These are phyloP conservation scores for Leccinum truebloodii DNA, from an alignment of 768 basidiomycete genomes.

Conservation along the genomic window DNA sequence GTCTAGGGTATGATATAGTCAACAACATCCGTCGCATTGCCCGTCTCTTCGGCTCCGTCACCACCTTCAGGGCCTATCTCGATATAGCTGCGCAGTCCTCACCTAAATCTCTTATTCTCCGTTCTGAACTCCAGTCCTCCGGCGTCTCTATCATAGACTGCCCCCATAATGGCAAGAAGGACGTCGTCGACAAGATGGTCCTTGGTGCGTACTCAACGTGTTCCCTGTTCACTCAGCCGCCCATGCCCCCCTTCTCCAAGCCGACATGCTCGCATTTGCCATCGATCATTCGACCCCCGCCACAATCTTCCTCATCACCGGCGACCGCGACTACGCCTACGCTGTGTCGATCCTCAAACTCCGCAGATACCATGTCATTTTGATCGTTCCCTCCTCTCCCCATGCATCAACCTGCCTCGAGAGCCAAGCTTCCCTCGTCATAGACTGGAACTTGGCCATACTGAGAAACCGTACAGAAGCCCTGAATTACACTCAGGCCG, in stretches of 20 bases:
- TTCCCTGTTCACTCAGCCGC: slow-evolving; percentile 3
- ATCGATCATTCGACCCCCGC: slow-evolving; percentile 56
- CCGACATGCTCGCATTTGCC: slow-evolving; percentile 69
- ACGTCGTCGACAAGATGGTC: slow-evolving; percentile 50
- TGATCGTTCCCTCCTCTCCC: slow-evolving; percentile 44
- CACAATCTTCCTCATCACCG: slow-evolving; percentile 64
- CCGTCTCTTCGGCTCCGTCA: slow-evolving; percentile 47
- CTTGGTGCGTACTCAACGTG: slow-evolving; percentile 34
- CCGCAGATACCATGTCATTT: slow-evolving; percentile 51
- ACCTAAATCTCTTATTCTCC: slow-evolving; percentile 33
- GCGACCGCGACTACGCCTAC: slow-evolving; percentile 68
- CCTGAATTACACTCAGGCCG: slow-evolving; percentile 2
- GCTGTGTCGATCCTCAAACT: slow-evolving; percentile 58
- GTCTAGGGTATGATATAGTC: slow-evolving; percentile 43
- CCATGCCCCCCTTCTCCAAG: slow-evolving; percentile 33
- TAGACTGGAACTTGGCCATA: slow-evolving; percentile 51
- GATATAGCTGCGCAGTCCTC: slow-evolving; percentile 43
- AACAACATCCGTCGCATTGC: slow-evolving; percentile 47
- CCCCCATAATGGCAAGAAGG: slow-evolving; percentile 34
- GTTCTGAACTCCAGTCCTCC: slow-evolving; percentile 46
- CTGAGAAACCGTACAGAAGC: slow-evolving; percentile 33
- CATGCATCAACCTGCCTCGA: slow-evolving; percentile 47
- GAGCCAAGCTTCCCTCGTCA: slow-evolving; percentile 51
- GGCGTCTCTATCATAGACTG: slow-evolving; percentile 44
- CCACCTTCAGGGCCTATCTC: slow-evolving; percentile 54